phyloP scores from a whole-genome alignment of 371 early-diverging fungal genomes.

The Circinella minor region DNA sequence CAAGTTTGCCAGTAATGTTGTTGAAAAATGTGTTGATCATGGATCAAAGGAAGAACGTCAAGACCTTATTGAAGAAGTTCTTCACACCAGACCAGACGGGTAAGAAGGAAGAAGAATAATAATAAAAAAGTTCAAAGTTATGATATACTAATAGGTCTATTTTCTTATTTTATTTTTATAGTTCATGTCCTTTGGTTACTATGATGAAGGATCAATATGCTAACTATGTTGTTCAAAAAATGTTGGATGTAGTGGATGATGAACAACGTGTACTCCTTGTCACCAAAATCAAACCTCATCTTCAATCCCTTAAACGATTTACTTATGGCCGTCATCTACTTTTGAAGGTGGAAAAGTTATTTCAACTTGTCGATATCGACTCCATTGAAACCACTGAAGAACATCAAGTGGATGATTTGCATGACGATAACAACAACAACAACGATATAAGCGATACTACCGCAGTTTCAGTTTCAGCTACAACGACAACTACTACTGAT shows the following conservation, averaged over 20 bases:
- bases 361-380: conserved; percentile 35
- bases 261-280: conserved; percentile 87
- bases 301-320: conserved; percentile 91
- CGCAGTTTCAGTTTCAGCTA: too few species aligned
- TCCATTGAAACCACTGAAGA: not conserved
- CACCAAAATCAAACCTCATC: conserved; percentile 88
- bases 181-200: conserved; percentile 82
- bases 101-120: conserved; percentile 25
- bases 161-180: conserved; percentile 35
- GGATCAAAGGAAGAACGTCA: conserved; percentile 77
- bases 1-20: conserved; percentile 99
- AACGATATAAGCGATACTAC: not conserved
- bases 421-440: not conserved
- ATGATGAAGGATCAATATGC: conserved; percentile 99
- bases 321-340: conserved; percentile 98
- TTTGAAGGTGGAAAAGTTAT: conserved; percentile 56
- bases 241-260: conserved; percentile 96
- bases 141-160: too few species aligned
- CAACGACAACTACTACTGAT: too few species aligned
- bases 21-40: conserved; percentile 93
- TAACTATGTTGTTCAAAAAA: conserved; percentile 99
- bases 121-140: too few species aligned
- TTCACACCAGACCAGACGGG: conserved; percentile 75
- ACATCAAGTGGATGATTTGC: not conserved
- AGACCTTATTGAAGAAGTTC: conserved; percentile 89